These are phyloP conservation scores for Aegilops speltoides DNA, from an alignment of 176 grass and related monocot species.

Conservation along the genomic window DNA sequence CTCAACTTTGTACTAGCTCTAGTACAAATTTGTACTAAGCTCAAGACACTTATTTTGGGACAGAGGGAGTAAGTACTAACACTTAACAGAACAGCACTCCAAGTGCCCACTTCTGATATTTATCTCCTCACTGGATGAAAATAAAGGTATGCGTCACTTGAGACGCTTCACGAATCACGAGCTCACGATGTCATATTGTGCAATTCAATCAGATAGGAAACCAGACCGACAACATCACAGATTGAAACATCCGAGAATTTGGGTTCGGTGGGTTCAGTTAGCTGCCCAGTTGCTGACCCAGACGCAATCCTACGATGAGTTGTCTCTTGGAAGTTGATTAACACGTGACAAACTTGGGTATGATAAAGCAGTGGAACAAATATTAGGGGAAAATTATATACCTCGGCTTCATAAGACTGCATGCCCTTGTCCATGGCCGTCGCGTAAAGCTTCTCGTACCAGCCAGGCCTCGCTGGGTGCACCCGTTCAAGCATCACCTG, in stretches of 20 bases:
- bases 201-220: background rate
- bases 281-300: background rate
- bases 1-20: too few species aligned
- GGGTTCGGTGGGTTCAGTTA: background rate
- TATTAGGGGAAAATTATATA: background rate
- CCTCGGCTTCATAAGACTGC: conserved; percentile 74
- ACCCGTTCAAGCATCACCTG: conserved; percentile 63
- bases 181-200: background rate
- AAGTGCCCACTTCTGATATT: background rate
- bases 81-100: background rate
- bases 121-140: background rate
- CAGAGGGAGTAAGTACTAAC: too few species aligned
- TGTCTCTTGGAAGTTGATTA: conserved; percentile 3
- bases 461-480: conserved; percentile 66
- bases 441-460: conserved; percentile 72
- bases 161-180: background rate
- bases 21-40: too few species aligned
- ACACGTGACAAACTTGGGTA: background rate
- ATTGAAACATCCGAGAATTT: background rate
- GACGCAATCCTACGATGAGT: background rate
- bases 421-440: conserved; percentile 52
- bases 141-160: background rate
- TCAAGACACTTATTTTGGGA: too few species aligned
- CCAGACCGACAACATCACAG: too few species aligned
- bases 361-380: background rate